Evolutionary conservation across 2,329 filamentous ascomycete species (phyloP), one percentile per base, ranked within the genome.

Genomic region (Aspergillus sp.): DNA sequence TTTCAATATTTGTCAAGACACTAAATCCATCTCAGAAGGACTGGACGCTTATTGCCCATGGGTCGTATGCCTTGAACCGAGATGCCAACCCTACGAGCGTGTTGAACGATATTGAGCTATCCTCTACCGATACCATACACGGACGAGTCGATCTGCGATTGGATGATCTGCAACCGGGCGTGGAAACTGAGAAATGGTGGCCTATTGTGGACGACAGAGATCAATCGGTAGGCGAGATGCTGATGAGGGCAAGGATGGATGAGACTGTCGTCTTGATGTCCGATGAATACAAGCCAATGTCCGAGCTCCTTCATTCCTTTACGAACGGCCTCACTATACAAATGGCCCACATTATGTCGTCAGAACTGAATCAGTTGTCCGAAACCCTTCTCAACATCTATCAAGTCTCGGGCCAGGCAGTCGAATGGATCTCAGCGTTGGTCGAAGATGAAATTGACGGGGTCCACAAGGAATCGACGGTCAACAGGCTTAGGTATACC

Each of bases 401-500:
- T 58, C 93, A 98, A 61, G 90, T 95, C 3, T 91, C 90, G 2
- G 89, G 88, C 0, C 81, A 81, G 32, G 86, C 88, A 2, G 78
- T 79, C 35, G 89, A 96, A 46, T 98, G 93, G 93, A 77, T 98
- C 19, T 93, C 89, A 75, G 84, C 88, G 2, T 73, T 98, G 33
- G 88, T 96, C 0, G 93, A 98, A 65, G 91, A 97, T 60, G 93
- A 98, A 65, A 97, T 98, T 45, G 93, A 97, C 59, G 91, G 91
- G 0, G 83, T 93, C 12, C 82, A 89, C 43, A 94, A 85, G 60
- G 90, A 95, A 54, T 82, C 83, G 10, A 81, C 85, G 1, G 79
- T 85, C 50, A 88, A 71, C 48, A 62, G 79, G 32, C 61, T 83
- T 39, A 68, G 79, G 30, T 82, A 82, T 59, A 79, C 74, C 37